phyloP scores from a whole-genome alignment of 106 monocot species.

The Vanilla planifolia region DNA sequence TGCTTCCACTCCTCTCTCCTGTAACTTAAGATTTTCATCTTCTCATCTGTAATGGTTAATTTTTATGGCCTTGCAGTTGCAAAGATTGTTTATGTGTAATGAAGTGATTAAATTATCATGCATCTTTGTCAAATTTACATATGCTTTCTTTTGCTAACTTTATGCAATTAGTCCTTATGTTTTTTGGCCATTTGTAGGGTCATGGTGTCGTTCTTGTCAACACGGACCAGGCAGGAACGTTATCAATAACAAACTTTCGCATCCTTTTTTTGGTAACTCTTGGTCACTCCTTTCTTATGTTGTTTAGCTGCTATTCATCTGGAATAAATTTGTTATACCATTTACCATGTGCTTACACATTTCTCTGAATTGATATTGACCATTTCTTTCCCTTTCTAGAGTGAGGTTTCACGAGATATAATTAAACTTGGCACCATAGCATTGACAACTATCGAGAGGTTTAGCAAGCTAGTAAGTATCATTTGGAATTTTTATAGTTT shows the following conservation, averaged over 20 bases:
- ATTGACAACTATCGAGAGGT: conserved; percentile 84
- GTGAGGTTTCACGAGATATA: conserved; percentile 57
- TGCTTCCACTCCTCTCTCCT: not conserved
- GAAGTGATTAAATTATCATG: not conserved
- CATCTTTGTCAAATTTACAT: not conserved
- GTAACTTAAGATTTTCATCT: not conserved
- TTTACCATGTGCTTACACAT: not conserved
- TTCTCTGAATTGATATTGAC: not conserved
- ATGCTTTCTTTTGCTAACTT: not conserved
- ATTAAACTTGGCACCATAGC: conserved; percentile 97
- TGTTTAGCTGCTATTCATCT: not conserved
- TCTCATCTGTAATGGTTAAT: not conserved
- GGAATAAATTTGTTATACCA: not conserved
- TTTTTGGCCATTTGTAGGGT: conserved; percentile 26
- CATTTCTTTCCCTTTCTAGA: conserved; percentile 33
- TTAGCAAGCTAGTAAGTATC: conserved; percentile 73
- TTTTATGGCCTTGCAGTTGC: conserved; percentile 1
- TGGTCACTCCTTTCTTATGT: not conserved
- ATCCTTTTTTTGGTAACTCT: conserved; percentile 93
- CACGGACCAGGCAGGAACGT: conserved; percentile 69
- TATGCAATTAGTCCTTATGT: not conserved
- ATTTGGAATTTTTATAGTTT: not conserved
- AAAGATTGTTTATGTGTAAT: not conserved
- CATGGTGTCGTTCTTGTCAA: conserved; percentile 92
- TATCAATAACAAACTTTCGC: conserved; percentile 87